Evolutionary conservation across 352 stramenopile genomes (phyloP).

Genomic region (Pythium oligandrum): DNA sequence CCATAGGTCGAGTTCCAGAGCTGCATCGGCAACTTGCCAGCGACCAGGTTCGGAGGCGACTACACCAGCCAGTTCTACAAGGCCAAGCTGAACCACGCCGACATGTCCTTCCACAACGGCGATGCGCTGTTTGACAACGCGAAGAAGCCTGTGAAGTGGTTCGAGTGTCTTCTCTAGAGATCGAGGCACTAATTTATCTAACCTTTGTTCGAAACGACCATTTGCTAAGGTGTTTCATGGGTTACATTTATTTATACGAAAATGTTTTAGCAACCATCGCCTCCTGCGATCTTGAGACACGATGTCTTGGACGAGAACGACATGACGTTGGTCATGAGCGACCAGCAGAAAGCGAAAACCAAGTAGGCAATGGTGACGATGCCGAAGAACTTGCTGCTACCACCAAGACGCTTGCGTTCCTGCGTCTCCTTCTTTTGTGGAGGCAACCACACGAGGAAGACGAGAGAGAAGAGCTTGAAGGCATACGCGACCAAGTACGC

Average conservation of each 20-base stretch:
- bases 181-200: too few relatives aligned
- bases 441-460: slow-evolving; percentile 13
- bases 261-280: slow-evolving; percentile 2
- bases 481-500: slow-evolving; percentile 14
- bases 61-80: slow-evolving; percentile 42
- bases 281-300: slow-evolving; percentile 5
- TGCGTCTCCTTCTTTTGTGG: slow-evolving; percentile 20
- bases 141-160: slow-evolving; percentile 63
- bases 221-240: too few relatives aligned
- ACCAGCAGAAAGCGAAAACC: slow-evolving; percentile 7
- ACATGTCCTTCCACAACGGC: slow-evolving; percentile 55
- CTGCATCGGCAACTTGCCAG: slow-evolving; percentile 33
- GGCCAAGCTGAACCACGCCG: slow-evolving; percentile 53
- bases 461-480: slow-evolving; percentile 15
- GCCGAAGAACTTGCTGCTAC: slow-evolving; percentile 4
- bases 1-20: slow-evolving; percentile 51
- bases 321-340: slow-evolving; percentile 16
- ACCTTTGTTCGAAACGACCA: too few relatives aligned
- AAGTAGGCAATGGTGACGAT: slow-evolving; percentile 5
- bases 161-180: slow-evolving; percentile 27
- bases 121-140: slow-evolving; percentile 38
- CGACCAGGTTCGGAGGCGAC: slow-evolving; percentile 25
- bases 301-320: slow-evolving; percentile 10
- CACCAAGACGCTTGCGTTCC: slow-evolving; percentile 1
- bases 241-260: too few relatives aligned